These are phyloP conservation scores for Skeletonema grethae DNA, from an alignment of 108 stramenopile species.

Conservation along the genomic window DNA sequence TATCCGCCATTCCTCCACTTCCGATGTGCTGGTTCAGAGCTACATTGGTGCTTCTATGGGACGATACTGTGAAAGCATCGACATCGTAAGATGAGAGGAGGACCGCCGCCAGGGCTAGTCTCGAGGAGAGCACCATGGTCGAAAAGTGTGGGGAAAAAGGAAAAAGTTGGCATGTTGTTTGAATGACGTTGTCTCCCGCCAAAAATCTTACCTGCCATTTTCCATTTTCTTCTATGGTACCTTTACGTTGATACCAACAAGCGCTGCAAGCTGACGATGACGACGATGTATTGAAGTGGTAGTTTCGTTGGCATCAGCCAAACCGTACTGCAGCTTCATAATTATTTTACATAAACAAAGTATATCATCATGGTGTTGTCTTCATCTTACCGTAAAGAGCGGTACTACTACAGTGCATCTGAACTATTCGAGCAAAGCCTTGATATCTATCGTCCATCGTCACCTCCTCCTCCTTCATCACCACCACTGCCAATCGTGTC, in stretches of 20 bases:
- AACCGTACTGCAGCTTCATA: too few species aligned
- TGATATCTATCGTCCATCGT: conserved; percentile 60
- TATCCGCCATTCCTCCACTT: conserved; percentile 73
- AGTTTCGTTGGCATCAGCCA: too few species aligned
- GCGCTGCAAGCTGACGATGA: too few species aligned
- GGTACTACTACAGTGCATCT: conserved; percentile 34
- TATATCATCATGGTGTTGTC: conserved; percentile 7
- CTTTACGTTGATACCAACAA: too few species aligned
- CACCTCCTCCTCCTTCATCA: neutral
- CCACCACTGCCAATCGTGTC: conserved; percentile 41
- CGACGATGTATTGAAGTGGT: too few species aligned
- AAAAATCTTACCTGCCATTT: neutral
- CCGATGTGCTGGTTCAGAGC: conserved; percentile 34
- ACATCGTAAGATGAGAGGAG: conserved; percentile 4
- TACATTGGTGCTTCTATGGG: too few species aligned
- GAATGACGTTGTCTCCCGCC: neutral
- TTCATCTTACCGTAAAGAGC: neutral
- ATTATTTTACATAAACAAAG: too few species aligned
- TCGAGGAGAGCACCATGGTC: conserved; percentile 5
- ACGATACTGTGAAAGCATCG: conserved; percentile 3
- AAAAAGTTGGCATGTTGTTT: neutral
- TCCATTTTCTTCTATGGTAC: too few species aligned
- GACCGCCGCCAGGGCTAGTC: conserved; percentile 12
- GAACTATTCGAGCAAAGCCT: conserved; percentile 61
- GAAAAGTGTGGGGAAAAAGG: neutral